These are phyloP conservation scores for Annulohypoxylon maeteangense DNA, from an alignment of 495 filamentous ascomycete genomes.

Conservation along the genomic window DNA sequence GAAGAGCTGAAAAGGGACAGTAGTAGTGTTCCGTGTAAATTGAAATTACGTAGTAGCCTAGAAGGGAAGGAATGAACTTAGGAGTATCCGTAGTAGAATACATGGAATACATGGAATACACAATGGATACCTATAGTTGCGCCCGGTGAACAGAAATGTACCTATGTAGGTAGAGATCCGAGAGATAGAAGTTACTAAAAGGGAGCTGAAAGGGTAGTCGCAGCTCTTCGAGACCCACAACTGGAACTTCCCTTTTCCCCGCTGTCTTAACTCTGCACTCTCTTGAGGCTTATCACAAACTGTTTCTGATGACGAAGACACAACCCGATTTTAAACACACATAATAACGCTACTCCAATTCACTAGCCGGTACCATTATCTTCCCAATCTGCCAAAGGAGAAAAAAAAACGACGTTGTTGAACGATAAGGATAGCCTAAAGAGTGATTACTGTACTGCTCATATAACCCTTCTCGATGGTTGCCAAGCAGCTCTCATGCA, in stretches of 20 bases:
- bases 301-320: slow-evolving; percentile 6
- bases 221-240: background rate
- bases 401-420: background rate
- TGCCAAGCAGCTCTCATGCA: slow-evolving; percentile 36
- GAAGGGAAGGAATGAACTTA: slow-evolving; percentile 32
- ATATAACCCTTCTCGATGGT: slow-evolving; percentile 7
- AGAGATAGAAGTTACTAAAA: slow-evolving; percentile 28
- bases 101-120: background rate
- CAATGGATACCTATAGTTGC: background rate
- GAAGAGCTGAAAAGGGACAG: slow-evolving; percentile 31
- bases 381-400: background rate
- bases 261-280: background rate
- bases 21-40: slow-evolving; percentile 13
- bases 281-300: slow-evolving; percentile 3
- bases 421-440: slow-evolving; percentile 23
- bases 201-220: slow-evolving; percentile 24
- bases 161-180: background rate
- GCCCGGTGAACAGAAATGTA: slow-evolving; percentile 7
- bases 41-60: slow-evolving; percentile 11
- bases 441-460: slow-evolving; percentile 36
- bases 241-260: background rate
- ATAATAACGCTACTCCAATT: slow-evolving; percentile 25
- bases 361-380: slow-evolving; percentile 4
- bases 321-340: slow-evolving; percentile 2
- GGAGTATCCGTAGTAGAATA: background rate